Percentiles rank a stretch among this genome's conserved stretches.
phyloP scores from a whole-genome alignment of 148 eudicot genomes.

The Spergularia bocconei region DNA sequence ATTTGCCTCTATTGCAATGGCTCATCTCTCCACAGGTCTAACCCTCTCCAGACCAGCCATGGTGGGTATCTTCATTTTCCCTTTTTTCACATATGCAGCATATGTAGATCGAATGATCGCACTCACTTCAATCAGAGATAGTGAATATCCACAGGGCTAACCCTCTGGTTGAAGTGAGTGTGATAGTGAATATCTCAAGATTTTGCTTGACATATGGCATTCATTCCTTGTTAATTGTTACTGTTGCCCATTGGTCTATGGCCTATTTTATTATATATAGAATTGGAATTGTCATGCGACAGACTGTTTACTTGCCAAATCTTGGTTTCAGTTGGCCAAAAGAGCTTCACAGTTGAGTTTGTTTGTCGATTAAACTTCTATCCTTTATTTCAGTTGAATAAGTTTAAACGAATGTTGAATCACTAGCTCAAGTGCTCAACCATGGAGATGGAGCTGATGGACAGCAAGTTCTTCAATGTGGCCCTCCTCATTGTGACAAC shows the following conservation, averaged over 20 bases:
- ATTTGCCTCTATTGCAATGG: no score
- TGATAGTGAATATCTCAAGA: no score
- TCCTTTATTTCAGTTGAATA: conserved; percentile 4
- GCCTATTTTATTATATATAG: neutral
- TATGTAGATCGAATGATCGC: no score
- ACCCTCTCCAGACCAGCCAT: no score
- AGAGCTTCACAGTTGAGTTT: neutral
- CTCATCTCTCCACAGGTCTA: no score
- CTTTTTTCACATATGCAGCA: no score
- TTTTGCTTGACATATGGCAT: no score
- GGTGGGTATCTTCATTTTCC: no score
- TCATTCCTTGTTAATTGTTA: no score
- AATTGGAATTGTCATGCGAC: neutral
- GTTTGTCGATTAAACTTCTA: neutral
- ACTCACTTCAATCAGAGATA: no score
- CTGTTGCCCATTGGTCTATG: neutral
- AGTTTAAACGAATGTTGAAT: neutral
- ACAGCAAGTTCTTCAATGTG: conserved; percentile 43
- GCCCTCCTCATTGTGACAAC: conserved; percentile 68
- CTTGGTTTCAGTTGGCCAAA: neutral
- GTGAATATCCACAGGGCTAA: no score
- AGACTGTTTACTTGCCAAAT: neutral
- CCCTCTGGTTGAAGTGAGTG: no score
- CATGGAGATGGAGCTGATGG: conserved; percentile 31
- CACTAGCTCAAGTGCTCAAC: conserved; percentile 1